Evolutionary conservation across 768 basidiomycete species (phyloP).

Genomic region (Cyathus striatus): DNA sequence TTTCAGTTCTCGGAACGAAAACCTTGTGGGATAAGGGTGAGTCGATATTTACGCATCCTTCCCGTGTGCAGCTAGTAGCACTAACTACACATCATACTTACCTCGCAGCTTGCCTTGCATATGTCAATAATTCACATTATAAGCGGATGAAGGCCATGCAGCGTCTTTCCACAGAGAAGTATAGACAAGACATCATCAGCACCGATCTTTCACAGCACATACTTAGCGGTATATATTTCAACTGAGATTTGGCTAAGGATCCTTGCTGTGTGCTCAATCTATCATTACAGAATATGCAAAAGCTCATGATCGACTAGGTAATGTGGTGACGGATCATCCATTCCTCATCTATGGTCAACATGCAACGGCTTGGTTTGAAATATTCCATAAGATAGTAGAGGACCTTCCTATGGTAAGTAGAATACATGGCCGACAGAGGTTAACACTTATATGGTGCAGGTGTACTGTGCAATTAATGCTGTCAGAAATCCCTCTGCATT

Average conservation of each 20-base stretch:
- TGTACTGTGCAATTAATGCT: conserved; percentile 29
- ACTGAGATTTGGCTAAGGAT: neutral
- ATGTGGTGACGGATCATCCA: conserved; percentile 15
- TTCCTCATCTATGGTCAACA: conserved; percentile 9
- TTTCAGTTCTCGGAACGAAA: conserved; percentile 9
- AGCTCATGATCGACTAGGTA: conserved; percentile 14
- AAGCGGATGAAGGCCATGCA: conserved; percentile 24
- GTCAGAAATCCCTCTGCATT: conserved; percentile 25
- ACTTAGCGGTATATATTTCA: conserved; percentile 14
- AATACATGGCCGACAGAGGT: neutral
- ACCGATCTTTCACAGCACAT: conserved; percentile 27
- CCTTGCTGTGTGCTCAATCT: neutral
- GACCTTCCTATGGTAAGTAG: conserved; percentile 26
- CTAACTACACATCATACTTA: neutral
- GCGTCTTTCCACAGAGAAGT: conserved; percentile 17
- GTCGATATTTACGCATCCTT: neutral
- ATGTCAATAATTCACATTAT: conserved; percentile 22
- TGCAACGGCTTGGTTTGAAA: conserved; percentile 7
- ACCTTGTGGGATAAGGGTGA: conserved; percentile 25
- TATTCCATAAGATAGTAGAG: conserved; percentile 12
- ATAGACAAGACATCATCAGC: conserved; percentile 33
- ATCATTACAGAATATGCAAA: conserved; percentile 21
- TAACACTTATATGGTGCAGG: conserved; percentile 11
- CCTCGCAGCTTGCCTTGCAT: conserved; percentile 20
- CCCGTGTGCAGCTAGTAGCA: neutral